These are phyloP conservation scores for Tylopilus intermedius DNA, from an alignment of 768 basidiomycete genomes.

Conservation along the genomic window DNA sequence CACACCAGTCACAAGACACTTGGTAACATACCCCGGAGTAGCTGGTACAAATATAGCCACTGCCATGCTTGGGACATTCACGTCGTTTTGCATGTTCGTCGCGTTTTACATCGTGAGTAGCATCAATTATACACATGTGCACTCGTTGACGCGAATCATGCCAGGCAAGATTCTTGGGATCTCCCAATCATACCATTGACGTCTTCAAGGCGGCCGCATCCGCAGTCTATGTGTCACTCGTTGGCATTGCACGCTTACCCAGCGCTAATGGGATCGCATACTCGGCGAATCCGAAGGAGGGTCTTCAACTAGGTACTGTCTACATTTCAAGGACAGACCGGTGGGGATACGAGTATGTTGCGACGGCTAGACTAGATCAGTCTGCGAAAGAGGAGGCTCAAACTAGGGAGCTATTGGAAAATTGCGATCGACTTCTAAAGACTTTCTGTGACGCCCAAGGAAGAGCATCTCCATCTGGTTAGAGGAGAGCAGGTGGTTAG, in stretches of 20 bases:
- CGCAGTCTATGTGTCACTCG: conserved; percentile 62
- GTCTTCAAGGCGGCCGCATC: conserved; percentile 64
- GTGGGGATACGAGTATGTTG: conserved; percentile 53
- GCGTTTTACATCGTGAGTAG: conserved; percentile 61
- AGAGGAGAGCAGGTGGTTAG: conserved; percentile 1
- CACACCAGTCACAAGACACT: conserved; percentile 38
- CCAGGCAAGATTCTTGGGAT: conserved; percentile 67
- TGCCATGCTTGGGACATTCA: conserved; percentile 41
- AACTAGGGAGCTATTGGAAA: conserved; percentile 44
- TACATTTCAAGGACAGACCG: conserved; percentile 54
- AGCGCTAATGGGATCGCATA: conserved; percentile 10
- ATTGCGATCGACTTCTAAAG: conserved; percentile 53
- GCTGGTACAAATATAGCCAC: conserved; percentile 57
- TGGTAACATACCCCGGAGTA: conserved; percentile 67
- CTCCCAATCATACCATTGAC: conserved; percentile 57
- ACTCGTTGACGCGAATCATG: conserved; percentile 2
- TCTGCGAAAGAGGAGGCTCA: conserved; percentile 49
- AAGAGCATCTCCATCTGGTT: conserved; percentile 17
- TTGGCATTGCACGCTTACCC: conserved; percentile 48
- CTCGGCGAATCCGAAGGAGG: conserved; percentile 11
- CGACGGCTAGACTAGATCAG: conserved; percentile 41
- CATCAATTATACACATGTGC: background rate
- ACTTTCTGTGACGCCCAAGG: conserved; percentile 32
- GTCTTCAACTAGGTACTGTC: conserved; percentile 29
- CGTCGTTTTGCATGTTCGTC: conserved; percentile 45